Evolutionary conservation across 768 basidiomycete genomes (phyloP), one percentile per base, ranked within the genome.

Genomic region (Scleroderma bovista): DNA sequence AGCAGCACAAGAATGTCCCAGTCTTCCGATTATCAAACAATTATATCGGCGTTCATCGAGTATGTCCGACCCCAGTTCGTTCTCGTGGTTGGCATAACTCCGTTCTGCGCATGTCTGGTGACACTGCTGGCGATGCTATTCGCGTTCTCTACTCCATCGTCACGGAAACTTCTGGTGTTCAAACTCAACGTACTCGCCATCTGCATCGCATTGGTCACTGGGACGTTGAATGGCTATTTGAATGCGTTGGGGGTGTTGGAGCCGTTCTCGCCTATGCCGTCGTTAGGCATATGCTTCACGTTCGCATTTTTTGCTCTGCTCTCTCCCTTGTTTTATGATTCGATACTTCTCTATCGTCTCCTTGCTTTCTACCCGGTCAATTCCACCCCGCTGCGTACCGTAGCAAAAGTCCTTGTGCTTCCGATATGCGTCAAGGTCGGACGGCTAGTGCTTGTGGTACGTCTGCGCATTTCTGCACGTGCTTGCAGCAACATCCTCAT

Each of bases 271-370:
- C 24, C 41, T 3, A 43, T 1, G 15, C 24, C 41, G 8, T 26
- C 16, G 5, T 43, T 26, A 43, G n/a, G 41, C 24, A 29, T 29
- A 43, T 29, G 41, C n/a, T 43, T 43, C 41, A 43, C 41, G 1
- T 43, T 43, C 6, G 41, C 41, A n/a, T n/a, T 43, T 23, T 43
- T 43, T 43, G 13, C 41, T 3, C 23, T 43, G 8, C 11, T 23
- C 15, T 43, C 41, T 26, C 41, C 41, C 13, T 17, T 43, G 16
- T 43, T 43, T 15, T 43, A 43, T 29, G 72, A 74, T 51, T 64
- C 61, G 12, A 66, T 74, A 34, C 66, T 74, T 9, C 37, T 71
- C n/a, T 56, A 72, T 44, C 63, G 72, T 0, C 60, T 74, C 11
- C 48, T 64, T 23, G 66, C 68, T 3, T 65, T 74, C 7, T 73